Base-by-base conservation (phyloP, 257 asterid species). In the Fraxinus cuspidata region DNA sequence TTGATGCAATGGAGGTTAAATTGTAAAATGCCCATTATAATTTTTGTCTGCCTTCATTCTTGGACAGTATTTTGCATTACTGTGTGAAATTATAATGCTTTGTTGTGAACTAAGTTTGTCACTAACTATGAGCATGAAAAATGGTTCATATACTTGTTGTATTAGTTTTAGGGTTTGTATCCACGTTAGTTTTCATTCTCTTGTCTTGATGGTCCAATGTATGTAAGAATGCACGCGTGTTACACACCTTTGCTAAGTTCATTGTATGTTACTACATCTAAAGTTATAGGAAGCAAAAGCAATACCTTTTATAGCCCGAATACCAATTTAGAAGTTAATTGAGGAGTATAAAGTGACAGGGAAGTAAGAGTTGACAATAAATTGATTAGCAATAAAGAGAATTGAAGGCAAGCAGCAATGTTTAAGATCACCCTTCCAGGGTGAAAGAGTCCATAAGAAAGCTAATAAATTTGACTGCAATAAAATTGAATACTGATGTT, bases 1-100 rank as follows among this genome's bases (percentile, higher is more conserved):
- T 95, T 71, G 97, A 95, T 82, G 87, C 89, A 70, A 93, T 93
- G 98, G 87, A 93, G 98, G 99, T 95, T 76, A 74, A 32, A 35
- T 63, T 74, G 79, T 56, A 2, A 64, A 38, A 63, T 71, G 35
- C 27, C 35, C 67, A 40, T 47, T 78, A 47, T 70, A 77, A 70
- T 73, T 37, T 74, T 77, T 72, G 38, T 28, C 25, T 77, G 71
- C 38, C 11, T 71, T 49, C 44, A 18, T 58, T 65, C 44, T 78
- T 66, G 40, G 10, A 6, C 28, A 53, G 51, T 71, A 47, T 28
- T 27, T 71, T 25, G 11, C 75, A 25, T 15, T 25, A 23, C 18
- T 11, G 12, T 63, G 69, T 11, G 69, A 15, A 25, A 63, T 25
- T 23, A 63, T 27, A n/a, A 23, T 63, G 18, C 11, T 56, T 56